A percentile compares a stretch with the other conserved stretches of the same genome.
Evolutionary conservation across 495 filamentous ascomycete species (phyloP).

Genomic region (Aspergillus affinis): DNA sequence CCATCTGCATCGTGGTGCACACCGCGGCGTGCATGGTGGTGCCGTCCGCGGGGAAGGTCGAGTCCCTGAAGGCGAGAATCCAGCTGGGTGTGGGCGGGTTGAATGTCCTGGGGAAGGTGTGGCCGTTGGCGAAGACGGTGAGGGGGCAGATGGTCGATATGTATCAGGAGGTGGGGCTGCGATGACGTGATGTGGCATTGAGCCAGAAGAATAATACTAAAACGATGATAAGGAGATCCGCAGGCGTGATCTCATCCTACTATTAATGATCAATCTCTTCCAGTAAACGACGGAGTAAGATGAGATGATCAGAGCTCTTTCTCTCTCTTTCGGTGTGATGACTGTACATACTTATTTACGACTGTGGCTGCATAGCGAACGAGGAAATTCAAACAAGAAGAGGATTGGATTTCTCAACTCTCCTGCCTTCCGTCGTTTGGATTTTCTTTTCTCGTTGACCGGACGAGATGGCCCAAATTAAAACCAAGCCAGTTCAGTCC

Average conservation of each 20-base stretch:
- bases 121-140: conserved; percentile 64
- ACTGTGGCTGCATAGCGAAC: not conserved
- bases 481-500: too few species aligned
- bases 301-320: not conserved
- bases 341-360: not conserved
- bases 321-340: not conserved
- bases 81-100: conserved; percentile 72
- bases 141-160: conserved; percentile 55
- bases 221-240: not conserved
- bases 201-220: not conserved
- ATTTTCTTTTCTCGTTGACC: too few species aligned
- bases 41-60: conserved; percentile 52
- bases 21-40: conserved; percentile 53
- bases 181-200: not conserved
- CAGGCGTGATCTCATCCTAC: not conserved
- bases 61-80: conserved; percentile 61
- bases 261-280: not conserved
- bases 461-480: too few species aligned
- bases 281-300: not conserved
- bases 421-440: too few species aligned
- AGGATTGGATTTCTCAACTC: too few species aligned
- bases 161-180: conserved; percentile 21
- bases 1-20: conserved; percentile 46
- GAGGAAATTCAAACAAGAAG: too few species aligned
- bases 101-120: conserved; percentile 62